Conservation (phyloP, 768 basidiomycete genomes). For the Lactifluus piperatus region DNA sequence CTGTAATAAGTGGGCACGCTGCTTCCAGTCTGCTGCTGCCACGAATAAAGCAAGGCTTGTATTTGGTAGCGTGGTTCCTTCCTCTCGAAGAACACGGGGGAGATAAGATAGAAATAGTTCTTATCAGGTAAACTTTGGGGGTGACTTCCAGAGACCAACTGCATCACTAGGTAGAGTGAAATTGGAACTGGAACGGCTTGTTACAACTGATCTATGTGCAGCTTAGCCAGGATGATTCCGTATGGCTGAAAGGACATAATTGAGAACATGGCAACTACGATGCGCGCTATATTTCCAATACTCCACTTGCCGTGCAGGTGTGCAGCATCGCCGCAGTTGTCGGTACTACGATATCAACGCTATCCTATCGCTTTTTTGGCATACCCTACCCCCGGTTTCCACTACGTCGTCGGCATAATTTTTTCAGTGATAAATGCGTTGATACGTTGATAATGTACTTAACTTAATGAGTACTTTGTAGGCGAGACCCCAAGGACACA, state of each 20-base stretch:
- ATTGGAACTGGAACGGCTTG: not conserved
- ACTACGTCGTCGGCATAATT: not conserved
- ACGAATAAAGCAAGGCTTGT: not conserved
- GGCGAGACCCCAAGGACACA: not conserved
- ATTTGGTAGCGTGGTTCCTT: not conserved
- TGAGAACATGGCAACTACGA: not conserved
- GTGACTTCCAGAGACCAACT: not conserved
- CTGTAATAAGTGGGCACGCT: not conserved
- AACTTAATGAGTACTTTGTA: not conserved
- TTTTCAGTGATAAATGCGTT: not conserved
- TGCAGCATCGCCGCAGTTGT: not conserved
- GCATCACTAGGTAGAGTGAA: not conserved
- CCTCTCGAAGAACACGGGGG: not conserved
- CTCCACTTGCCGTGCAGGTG: not conserved
- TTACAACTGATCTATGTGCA: not conserved
- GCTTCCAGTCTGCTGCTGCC: not conserved
- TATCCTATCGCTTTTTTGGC: not conserved
- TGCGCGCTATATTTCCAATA: not conserved
- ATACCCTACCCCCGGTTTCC: not conserved
- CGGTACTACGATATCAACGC: not conserved
- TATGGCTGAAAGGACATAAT: not conserved
- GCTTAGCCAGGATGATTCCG: not conserved
- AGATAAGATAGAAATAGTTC: not conserved
- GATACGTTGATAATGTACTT: not conserved
- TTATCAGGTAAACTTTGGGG: conserved; percentile 7